Percentiles rank a stretch among this genome's conserved stretches.
These are phyloP conservation scores for Aspergillus sclerotiicarbonarius DNA, from an alignment of 495 filamentous ascomycete species.

Conservation along the genomic window DNA sequence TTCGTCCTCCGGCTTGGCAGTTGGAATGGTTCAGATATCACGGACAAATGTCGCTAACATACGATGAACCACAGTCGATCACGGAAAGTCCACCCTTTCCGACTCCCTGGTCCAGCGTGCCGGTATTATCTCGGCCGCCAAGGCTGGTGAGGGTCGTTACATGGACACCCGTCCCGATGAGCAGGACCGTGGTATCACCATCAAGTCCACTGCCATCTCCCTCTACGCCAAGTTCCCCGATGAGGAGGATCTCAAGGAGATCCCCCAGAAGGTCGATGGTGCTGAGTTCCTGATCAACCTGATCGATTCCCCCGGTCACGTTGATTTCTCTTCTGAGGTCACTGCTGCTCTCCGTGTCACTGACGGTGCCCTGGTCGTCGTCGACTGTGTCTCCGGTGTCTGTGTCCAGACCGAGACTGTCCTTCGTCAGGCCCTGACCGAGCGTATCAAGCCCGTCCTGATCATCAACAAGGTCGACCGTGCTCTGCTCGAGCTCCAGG, in stretches of 20 bases:
- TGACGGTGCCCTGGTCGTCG: slow-evolving; percentile 98
- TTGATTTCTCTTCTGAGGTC: slow-evolving; percentile 99
- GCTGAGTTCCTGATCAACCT: slow-evolving; percentile 99
- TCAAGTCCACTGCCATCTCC: slow-evolving; percentile 99
- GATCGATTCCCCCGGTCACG: slow-evolving; percentile 99
- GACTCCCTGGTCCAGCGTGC: slow-evolving; percentile 98
- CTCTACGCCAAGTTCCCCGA: slow-evolving; percentile 83
- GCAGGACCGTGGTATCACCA: slow-evolving; percentile 99
- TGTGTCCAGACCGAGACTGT: slow-evolving; percentile 99
- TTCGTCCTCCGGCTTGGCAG: too few species aligned
- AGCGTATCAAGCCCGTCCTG: slow-evolving; percentile 99
- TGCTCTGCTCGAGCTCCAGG: slow-evolving; percentile 96
- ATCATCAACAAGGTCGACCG: slow-evolving; percentile 99
- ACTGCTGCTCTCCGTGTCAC: slow-evolving; percentile 99
- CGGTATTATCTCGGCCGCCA: slow-evolving; percentile 98
- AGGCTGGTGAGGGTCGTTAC: slow-evolving; percentile 92
- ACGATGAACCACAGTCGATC: slow-evolving; percentile 70
- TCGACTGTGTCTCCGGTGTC: slow-evolving; percentile 99
- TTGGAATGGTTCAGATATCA: background rate
- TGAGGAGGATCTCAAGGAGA: slow-evolving; percentile 91
- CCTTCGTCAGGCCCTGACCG: slow-evolving; percentile 96
- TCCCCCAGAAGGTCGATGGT: slow-evolving; percentile 83
- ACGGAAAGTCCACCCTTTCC: slow-evolving; percentile 99
- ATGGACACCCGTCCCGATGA: slow-evolving; percentile 97
- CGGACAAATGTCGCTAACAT: slow-evolving; percentile 8